Conservation (phyloP, 1,284 basidiomycete species). For the Malassezia restricta region DNA sequence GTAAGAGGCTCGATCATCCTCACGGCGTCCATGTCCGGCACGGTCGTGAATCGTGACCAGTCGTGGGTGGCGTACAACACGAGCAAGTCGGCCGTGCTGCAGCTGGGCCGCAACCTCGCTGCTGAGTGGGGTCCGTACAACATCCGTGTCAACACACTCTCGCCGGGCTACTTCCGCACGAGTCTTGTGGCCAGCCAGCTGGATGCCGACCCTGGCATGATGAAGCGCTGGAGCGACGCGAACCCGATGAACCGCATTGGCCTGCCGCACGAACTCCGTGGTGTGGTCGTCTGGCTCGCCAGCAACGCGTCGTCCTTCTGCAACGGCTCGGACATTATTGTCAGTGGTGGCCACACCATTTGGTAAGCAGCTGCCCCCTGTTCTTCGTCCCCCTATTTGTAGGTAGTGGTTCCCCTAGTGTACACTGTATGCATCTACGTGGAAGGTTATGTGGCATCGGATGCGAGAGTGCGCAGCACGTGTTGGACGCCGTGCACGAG, state of each 20-base stretch:
- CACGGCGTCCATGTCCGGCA: conserved; percentile 75
- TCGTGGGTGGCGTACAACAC: conserved; percentile 68
- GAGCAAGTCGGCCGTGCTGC: conserved; percentile 67
- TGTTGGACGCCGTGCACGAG: conserved; percentile 14
- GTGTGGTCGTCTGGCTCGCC: conserved; percentile 67
- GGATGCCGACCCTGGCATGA: conserved; percentile 58
- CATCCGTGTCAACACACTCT: conserved; percentile 50
- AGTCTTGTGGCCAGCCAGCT: conserved; percentile 69
- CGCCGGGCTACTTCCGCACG: conserved; percentile 46
- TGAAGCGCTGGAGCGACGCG: conserved; percentile 60
- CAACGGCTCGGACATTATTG: conserved; percentile 41
- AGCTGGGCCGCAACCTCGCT: conserved; percentile 71
- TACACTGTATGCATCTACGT: not conserved
- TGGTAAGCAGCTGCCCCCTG: conserved; percentile 26
- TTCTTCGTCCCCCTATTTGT: not conserved
- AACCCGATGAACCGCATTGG: conserved; percentile 67
- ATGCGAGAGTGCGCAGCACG: conserved; percentile 1
- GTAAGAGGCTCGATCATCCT: conserved; percentile 67
- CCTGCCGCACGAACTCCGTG: conserved; percentile 62
- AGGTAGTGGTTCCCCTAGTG: not conserved
- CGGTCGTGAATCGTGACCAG: conserved; percentile 61
- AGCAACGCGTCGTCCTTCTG: conserved; percentile 49
- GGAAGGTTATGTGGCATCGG: not conserved
- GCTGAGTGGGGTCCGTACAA: conserved; percentile 61
- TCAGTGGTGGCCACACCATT: conserved; percentile 45